Evolutionary conservation across 768 basidiomycete species (phyloP).

Genomic region (Termitomyces sp.): DNA sequence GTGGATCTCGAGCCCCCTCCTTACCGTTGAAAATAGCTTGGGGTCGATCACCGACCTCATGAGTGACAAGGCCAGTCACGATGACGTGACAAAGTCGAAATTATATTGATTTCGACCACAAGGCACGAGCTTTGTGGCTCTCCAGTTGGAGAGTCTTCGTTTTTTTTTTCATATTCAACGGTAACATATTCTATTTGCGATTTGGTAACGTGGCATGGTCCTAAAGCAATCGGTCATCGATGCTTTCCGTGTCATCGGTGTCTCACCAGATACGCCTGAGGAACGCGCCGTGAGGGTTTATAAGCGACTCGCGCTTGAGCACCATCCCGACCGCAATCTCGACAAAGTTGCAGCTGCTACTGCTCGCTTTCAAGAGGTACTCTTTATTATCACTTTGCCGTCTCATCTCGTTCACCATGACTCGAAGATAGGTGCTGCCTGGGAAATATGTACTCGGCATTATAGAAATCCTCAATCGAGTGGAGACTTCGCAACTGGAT

Average conservation of each 20-base stretch:
- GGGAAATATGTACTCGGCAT: slow-evolving; percentile 31
- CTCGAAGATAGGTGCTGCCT: slow-evolving; percentile 32
- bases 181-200: not conserved
- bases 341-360: slow-evolving; percentile 27
- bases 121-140: slow-evolving; percentile 8
- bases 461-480: slow-evolving; percentile 32
- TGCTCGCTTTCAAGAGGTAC: slow-evolving; percentile 32
- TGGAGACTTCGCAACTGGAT: slow-evolving; percentile 13
- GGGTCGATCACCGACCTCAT: too few relatives aligned
- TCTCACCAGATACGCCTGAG: slow-evolving; percentile 23
- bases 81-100: slow-evolving; percentile 3
- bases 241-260: slow-evolving; percentile 25
- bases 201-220: slow-evolving; percentile 16
- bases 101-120: not conserved
- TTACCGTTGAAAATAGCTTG: too few relatives aligned
- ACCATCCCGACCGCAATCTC: slow-evolving; percentile 33
- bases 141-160: not conserved
- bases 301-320: slow-evolving; percentile 27
- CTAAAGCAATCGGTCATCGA: slow-evolving; percentile 25
- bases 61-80: not conserved
- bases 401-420: slow-evolving; percentile 15
- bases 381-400: slow-evolving; percentile 5
- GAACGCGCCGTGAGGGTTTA: slow-evolving; percentile 26
- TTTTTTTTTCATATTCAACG: not conserved
- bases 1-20: too few relatives aligned